Evolutionary conservation across 805 yeast species (phyloP).

Genomic region (Ogataea degrootiae): DNA sequence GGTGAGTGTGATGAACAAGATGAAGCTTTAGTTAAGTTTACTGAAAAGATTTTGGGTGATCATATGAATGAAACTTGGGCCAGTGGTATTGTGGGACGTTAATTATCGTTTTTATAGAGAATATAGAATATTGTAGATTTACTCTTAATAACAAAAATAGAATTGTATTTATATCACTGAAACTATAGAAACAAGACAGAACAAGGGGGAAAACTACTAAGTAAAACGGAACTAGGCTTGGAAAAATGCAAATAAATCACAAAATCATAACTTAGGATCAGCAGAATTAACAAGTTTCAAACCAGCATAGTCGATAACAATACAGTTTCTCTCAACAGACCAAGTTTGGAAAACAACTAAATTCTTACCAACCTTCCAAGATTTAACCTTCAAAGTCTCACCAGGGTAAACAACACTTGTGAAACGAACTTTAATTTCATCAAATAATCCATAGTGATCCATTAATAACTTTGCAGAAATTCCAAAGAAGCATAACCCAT

Average conservation of each 20-base stretch:
- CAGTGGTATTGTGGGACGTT: constrained; percentile 25
- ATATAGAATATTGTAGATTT: not conserved
- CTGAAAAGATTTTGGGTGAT: constrained; percentile 42
- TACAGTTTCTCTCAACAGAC: constrained; percentile 69
- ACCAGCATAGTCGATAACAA: constrained; percentile 86
- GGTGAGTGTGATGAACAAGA: constrained; percentile 39
- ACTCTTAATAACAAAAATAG: not conserved
- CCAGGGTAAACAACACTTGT: constrained; percentile 94
- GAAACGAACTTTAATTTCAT: constrained; percentile 86
- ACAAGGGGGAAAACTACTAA: not conserved
- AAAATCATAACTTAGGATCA: constrained; percentile 19
- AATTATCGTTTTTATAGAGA: not conserved
- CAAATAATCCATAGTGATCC: constrained; percentile 76
- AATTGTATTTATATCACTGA: not conserved
- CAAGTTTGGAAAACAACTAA: constrained; percentile 74
- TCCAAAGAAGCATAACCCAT: constrained; percentile 89
- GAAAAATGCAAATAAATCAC: constrained; percentile 3
- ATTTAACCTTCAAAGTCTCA: constrained; percentile 71
- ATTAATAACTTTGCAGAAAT: constrained; percentile 68
- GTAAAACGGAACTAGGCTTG: too few relatives aligned
- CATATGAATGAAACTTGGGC: constrained; percentile 67
- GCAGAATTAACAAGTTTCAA: constrained; percentile 43
- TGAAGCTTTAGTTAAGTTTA: constrained; percentile 35
- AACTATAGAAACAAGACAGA: not conserved
- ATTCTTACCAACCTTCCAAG: constrained; percentile 76